These are phyloP conservation scores for Psilocybe cyanescens DNA, from an alignment of 768 basidiomycete genomes.

Conservation along the genomic window DNA sequence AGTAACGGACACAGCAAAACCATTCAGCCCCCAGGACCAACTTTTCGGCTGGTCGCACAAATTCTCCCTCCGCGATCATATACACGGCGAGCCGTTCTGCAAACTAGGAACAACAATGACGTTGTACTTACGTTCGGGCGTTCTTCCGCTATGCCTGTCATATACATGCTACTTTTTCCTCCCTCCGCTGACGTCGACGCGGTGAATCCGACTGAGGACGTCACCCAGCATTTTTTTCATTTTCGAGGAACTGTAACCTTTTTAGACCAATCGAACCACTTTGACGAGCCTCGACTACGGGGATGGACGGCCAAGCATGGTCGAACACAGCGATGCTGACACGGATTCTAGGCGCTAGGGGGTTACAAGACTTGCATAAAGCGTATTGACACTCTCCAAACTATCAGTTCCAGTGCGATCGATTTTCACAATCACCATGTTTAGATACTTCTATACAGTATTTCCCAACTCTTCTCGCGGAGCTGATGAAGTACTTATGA, in stretches of 20 bases:
- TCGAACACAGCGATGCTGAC: background rate
- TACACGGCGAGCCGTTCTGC: background rate
- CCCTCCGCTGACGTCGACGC: background rate
- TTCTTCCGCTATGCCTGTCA: conserved; percentile 5
- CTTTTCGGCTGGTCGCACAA: too few relatives aligned
- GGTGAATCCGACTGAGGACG: conserved; percentile 10
- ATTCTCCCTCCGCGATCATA: background rate
- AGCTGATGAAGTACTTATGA: conserved; percentile 6
- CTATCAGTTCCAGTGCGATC: background rate
- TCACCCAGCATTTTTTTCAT: conserved; percentile 10
- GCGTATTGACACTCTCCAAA: too few relatives aligned
- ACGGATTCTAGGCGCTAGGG: background rate
- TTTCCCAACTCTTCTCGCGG: background rate
- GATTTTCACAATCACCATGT: background rate
- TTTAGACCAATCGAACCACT: background rate
- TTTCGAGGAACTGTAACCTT: conserved; percentile 3
- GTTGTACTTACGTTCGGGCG: background rate
- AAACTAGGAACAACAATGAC: background rate
- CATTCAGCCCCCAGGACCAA: background rate
- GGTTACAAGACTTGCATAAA: background rate
- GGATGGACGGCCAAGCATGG: background rate
- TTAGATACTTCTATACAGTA: background rate
- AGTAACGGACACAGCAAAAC: background rate
- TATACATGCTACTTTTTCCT: background rate
- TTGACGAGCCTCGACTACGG: background rate